Conservation (phyloP, 495 filamentous ascomycete genomes). For the Margaritispora aquatica region DNA sequence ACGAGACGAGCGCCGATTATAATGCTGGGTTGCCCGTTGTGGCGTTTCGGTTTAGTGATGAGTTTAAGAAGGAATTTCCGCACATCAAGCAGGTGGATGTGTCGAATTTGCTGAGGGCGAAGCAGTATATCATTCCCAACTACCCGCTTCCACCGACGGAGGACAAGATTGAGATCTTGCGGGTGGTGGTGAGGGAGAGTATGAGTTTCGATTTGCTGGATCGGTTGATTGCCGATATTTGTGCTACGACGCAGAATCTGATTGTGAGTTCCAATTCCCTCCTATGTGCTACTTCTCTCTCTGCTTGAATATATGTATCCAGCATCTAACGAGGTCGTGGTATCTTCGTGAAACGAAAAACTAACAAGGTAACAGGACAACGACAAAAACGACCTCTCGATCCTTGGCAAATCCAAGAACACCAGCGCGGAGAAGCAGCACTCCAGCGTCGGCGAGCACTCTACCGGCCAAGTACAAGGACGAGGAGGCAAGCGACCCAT, state of each 20-base stretch:
- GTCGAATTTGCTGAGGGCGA: constrained; percentile 57
- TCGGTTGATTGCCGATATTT: constrained; percentile 48
- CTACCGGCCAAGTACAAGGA: constrained; percentile 7
- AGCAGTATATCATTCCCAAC: constrained; percentile 74
- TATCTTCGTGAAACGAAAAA: constrained; percentile 7
- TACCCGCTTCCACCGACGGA: constrained; percentile 63
- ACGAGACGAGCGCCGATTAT: constrained; percentile 54
- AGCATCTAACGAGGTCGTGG: too few species aligned
- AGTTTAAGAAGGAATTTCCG: constrained; percentile 55
- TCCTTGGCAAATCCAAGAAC: constrained; percentile 25
- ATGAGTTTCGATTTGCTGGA: constrained; percentile 67
- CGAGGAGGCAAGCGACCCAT: constrained; percentile 36
- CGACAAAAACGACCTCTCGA: constrained; percentile 36
- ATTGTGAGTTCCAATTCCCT: constrained; percentile 28
- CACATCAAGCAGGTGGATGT: constrained; percentile 61
- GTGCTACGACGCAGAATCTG: constrained; percentile 49
- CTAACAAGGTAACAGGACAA: constrained; percentile 27
- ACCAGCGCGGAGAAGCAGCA: constrained; percentile 28
- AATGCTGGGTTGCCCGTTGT: constrained; percentile 66
- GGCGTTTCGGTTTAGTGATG: constrained; percentile 58
- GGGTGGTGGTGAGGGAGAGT: constrained; percentile 62
- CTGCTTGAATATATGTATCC: too few species aligned
- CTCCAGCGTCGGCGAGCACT: constrained; percentile 18
- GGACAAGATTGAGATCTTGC: constrained; percentile 59
- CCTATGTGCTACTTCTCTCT: background rate